Evolutionary conservation across 2,329 filamentous ascomycete species (phyloP), one percentile per base, ranked within the genome.

Genomic region (Pseudocercospora musae): DNA sequence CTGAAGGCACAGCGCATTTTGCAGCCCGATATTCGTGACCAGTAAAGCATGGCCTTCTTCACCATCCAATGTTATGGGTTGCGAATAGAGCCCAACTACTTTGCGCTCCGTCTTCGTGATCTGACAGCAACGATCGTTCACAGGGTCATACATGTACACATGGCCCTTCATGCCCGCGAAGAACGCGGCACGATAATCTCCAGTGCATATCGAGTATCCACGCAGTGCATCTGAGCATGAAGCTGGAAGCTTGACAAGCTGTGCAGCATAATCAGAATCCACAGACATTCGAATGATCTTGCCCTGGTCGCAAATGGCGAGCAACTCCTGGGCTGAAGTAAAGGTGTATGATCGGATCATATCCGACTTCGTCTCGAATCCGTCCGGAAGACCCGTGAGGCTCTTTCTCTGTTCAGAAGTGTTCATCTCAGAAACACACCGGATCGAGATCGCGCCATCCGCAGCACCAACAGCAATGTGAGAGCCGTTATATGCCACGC

Each of bases 381-480:
- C n/a, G 10, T n/a, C 2, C 4, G 18, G 18, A 11, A 8, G 21
- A 21, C 9, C 20, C 4, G 18, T 23, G 29, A 54, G 8, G 6
- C 27, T 33, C 11, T 29, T 33, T 13, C 27, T 20, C 18, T n/a
- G 11, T 21, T 25, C 50, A 25, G 18, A 10, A 27, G 18, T 48
- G 31, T 25, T 46, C 21, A 59, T 18, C 20, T 46, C 21, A 37
- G 29, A 23, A 20, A 59, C 31, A 21, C 2, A 4, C 10, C 62
- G 58, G 46, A 71, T 29, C n/a, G 74, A 74, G 48, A 89, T 78
- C 31, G 82, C 82, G 15, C 92, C 89, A 76, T 99, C 95, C 10
- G 91, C 89, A n/a, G 91, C 95, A 11, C 95, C 95, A 1, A 90
- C 92, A 3, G 85, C 87, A 46, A 76, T 40, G 2, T 46, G 9